A percentile compares a stretch with the other conserved stretches of the same genome.
These are phyloP conservation scores for Nannochloropsis granulata DNA, from an alignment of 108 stramenopile genomes.

Conservation along the genomic window DNA sequence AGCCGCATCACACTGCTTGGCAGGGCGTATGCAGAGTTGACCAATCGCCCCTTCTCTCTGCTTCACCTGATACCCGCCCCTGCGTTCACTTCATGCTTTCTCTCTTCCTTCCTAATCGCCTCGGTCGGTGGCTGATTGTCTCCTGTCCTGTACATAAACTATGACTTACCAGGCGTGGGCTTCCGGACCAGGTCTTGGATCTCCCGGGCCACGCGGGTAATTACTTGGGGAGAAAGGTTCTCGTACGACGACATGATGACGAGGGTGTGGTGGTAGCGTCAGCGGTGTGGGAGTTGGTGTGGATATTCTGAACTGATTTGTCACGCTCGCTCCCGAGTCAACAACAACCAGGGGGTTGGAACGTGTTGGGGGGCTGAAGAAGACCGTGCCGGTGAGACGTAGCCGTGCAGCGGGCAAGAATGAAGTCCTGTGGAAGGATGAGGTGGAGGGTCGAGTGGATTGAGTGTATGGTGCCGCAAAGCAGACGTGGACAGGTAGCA, in stretches of 20 bases:
- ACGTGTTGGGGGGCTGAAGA: too few species aligned
- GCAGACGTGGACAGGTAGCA: too few species aligned
- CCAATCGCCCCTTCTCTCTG: too few species aligned
- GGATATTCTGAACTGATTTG: too few species aligned
- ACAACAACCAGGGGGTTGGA: background rate
- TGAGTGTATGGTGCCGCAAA: too few species aligned
- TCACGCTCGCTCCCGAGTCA: background rate
- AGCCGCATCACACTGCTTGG: too few species aligned
- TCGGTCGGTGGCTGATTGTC: background rate
- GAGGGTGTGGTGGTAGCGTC: background rate
- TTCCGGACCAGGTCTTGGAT: constrained; percentile 58
- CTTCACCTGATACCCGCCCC: background rate
- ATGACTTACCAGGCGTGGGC: constrained; percentile 64
- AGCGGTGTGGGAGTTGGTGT: too few species aligned
- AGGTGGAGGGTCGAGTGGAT: too few species aligned
- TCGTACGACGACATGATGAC: constrained; percentile 25
- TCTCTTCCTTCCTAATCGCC: background rate
- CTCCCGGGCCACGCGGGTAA: constrained; percentile 64
- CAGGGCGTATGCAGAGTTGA: too few species aligned
- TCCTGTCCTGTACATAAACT: constrained; percentile 56
- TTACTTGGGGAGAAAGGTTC: constrained; percentile 70
- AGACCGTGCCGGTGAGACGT: too few species aligned
- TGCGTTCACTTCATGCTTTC: background rate
- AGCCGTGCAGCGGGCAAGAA: too few species aligned
- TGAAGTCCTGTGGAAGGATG: too few species aligned